Evolutionary conservation across 2,329 filamentous ascomycete species (phyloP).

Genomic region (Cytospora piceae): DNA sequence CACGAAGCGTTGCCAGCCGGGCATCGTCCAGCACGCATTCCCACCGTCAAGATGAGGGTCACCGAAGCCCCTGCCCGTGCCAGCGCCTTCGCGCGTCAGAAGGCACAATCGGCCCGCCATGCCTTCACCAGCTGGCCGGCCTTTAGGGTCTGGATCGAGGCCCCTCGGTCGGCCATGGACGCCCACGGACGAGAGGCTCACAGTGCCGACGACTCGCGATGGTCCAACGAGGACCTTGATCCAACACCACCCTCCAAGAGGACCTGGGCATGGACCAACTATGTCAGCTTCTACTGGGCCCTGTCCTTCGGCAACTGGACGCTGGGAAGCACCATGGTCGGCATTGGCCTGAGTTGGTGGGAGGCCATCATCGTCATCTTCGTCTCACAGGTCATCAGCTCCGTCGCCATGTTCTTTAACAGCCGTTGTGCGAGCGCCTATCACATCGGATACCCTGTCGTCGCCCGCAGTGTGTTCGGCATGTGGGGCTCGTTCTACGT

Average conservation of each 20-base stretch:
- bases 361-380: conserved; percentile 49
- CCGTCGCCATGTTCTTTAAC: conserved; percentile 49
- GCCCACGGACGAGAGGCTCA: conserved; percentile 8
- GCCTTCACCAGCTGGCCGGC: conserved; percentile 20
- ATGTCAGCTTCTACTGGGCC: conserved; percentile 44
- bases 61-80: conserved; percentile 17
- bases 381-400: conserved; percentile 46
- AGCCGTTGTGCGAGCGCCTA: conserved; percentile 46
- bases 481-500: conserved; percentile 49
- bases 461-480: conserved; percentile 45
- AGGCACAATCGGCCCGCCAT: conserved; percentile 16
- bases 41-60: conserved; percentile 16
- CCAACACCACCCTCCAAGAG: conserved; percentile 44
- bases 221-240: conserved; percentile 38
- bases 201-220: conserved; percentile 5
- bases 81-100: conserved; percentile 15
- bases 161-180: conserved; percentile 14
- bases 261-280: conserved; percentile 47
- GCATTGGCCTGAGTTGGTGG: conserved; percentile 51
- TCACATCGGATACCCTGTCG: conserved; percentile 47
- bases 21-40: not conserved
- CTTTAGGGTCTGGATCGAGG: conserved; percentile 25
- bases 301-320: conserved; percentile 49
- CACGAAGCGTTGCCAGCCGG: not conserved
- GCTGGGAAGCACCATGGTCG: conserved; percentile 41